phyloP scores from a whole-genome alignment of 768 basidiomycete species.

The Suillus fuscotomentosus region DNA sequence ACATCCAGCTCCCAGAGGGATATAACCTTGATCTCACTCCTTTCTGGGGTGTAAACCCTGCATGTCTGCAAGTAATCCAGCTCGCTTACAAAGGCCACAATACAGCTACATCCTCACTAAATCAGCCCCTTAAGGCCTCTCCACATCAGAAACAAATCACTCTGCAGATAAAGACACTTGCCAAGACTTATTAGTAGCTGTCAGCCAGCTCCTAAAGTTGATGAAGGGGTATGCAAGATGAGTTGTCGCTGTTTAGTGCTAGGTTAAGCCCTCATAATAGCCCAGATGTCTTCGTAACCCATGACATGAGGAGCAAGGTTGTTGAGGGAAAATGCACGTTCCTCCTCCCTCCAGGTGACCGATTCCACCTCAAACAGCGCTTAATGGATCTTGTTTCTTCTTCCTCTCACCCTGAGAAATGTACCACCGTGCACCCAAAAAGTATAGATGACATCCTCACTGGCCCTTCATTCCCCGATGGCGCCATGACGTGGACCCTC shows the following conservation, averaged over 20 bases:
- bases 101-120: conserved; percentile 39
- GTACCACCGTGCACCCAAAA: neutral
- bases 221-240: conserved; percentile 36
- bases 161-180: neutral
- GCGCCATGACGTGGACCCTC: conserved; percentile 28
- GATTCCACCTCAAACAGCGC: conserved; percentile 9
- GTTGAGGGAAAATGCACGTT: conserved; percentile 9
- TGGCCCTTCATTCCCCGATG: conserved; percentile 19
- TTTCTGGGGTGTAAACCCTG: conserved; percentile 41
- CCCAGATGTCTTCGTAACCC: conserved; percentile 38
- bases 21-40: conserved; percentile 43
- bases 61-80: conserved; percentile 28
- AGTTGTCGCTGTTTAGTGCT: conserved; percentile 45
- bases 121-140: conserved; percentile 4
- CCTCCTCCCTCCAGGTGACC: too few species aligned
- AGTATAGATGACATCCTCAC: conserved; percentile 23
- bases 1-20: conserved; percentile 51
- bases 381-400: conserved; percentile 32
- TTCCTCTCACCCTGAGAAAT: neutral
- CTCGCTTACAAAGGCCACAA: conserved; percentile 26
- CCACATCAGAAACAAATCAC: conserved; percentile 18
- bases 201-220: conserved; percentile 38
- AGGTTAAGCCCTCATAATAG: conserved; percentile 29
- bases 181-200: conserved; percentile 14
- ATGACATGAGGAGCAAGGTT: conserved; percentile 28